A percentile compares a stretch with the other conserved stretches of the same genome.
Evolutionary conservation across 148 eudicot species (phyloP).

Genomic region (Oxyria digyna): DNA sequence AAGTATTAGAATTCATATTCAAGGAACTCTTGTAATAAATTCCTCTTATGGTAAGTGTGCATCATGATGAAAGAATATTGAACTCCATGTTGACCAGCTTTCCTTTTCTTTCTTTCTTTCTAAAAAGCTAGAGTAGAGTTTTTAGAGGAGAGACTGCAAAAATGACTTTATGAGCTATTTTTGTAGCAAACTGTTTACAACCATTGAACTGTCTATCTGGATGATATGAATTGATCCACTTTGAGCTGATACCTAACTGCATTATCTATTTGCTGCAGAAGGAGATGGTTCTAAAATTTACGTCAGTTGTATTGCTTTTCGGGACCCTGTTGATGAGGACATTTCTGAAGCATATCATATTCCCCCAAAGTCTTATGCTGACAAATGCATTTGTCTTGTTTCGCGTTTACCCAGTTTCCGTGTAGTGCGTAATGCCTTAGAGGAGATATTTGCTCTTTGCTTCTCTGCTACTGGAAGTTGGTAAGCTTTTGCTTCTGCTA

Average conservation of each 20-base stretch:
- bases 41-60: neutral
- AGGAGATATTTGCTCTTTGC: constrained; percentile 82
- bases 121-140: neutral
- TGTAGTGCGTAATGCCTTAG: constrained; percentile 63
- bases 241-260: constrained; percentile 8
- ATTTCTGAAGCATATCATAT: constrained; percentile 80
- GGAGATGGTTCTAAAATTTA: constrained; percentile 98
- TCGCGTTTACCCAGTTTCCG: constrained; percentile 78
- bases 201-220: neutral
- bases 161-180: neutral
- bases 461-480: constrained; percentile 74
- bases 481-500: constrained; percentile 24
- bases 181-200: neutral
- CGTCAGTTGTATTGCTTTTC: constrained; percentile 85
- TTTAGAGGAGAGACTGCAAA: neutral
- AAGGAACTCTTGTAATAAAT: neutral
- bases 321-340: constrained; percentile 90
- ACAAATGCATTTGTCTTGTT: constrained; percentile 94
- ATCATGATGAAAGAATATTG: neutral
- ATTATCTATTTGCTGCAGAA: constrained; percentile 43
- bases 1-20: neutral
- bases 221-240: neutral
- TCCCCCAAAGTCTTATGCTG: constrained; percentile 71
- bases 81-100: neutral
- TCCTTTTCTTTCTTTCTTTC: neutral